These are phyloP conservation scores for Dendrobium officinale DNA, from an alignment of 106 monocot genomes.

Conservation along the genomic window DNA sequence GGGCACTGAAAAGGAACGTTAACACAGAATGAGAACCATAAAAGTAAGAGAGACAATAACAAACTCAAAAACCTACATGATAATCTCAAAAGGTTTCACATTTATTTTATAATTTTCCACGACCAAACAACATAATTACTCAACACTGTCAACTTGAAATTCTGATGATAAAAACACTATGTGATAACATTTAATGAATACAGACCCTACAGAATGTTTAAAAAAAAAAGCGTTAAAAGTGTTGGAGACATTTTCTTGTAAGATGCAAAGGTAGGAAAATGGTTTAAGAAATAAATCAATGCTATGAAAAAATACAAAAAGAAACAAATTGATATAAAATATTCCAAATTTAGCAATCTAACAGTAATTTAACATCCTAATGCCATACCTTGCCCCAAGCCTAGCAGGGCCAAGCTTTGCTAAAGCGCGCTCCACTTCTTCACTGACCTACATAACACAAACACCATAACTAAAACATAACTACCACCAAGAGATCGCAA, in stretches of 20 bases:
- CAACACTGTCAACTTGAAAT: neutral
- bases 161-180: neutral
- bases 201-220: neutral
- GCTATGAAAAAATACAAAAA: neutral
- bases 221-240: neutral
- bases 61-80: neutral
- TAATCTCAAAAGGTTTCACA: neutral
- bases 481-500: neutral
- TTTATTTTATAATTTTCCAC: neutral
- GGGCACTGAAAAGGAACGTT: neutral
- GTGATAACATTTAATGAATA: neutral
- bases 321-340: neutral
- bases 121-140: neutral
- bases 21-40: neutral
- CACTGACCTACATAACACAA: slow-evolving; percentile 62
- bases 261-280: neutral
- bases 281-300: neutral
- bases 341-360: neutral
- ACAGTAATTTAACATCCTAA: neutral
- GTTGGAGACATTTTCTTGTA: neutral
- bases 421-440: slow-evolving; percentile 96
- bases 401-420: slow-evolving; percentile 66
- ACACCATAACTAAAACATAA: neutral
- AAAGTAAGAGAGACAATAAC: neutral
- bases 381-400: slow-evolving; percentile 53